Evolutionary conservation across 306 rosid genomes (phyloP), one percentile per base, ranked within the genome.

Genomic region (Begonia loranthoides): DNA sequence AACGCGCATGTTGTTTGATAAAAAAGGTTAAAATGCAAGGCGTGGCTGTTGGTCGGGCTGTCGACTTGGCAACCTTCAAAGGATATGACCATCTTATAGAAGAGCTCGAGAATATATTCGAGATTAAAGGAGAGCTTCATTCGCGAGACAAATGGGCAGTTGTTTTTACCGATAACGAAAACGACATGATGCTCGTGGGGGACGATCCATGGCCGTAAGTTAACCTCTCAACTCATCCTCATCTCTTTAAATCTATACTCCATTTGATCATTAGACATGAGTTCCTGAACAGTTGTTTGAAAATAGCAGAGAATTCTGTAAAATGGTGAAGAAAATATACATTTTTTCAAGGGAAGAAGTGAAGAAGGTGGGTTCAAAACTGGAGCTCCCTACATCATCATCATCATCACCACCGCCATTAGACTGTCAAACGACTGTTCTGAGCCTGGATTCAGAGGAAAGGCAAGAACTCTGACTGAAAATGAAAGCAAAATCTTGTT

Each of bases 1-100:
- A 60, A 19, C 17, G 19, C 14, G 6, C 7, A 0, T 28, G 19
- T 60, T 34, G 10, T 53, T 33, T n/a, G n/a, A n/a, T n/a, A n/a
- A 79, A 50, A 48, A 76, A 84, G 97, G 97, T 88, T 63, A 81
- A 79, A 77, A 88, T 88, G 97, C 80, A 84, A 75, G 97, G 95
- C 24, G 74, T 79, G 51, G 79, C 84, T 10, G 89, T 88, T 66
- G 97, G 97, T 59, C 95, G 97, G 28, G 97, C 95, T 3, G 66
- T 88, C 22, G 95, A 88, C 72, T 79, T 88, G 72, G 63, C 72
- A 33, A 55, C 39, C 36, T 56, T 88, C 54, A 72, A 57, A 17
- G 87, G 97, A 9, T 88, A 88, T 11, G 70, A 84, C 15, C 75
- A 79, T 50, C 82, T 88, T 9, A 75, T 77, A 1, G 74, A 79